Evolutionary conservation across 2,329 filamentous ascomycete species (phyloP).

Genomic region (Blastomyces percursus): DNA sequence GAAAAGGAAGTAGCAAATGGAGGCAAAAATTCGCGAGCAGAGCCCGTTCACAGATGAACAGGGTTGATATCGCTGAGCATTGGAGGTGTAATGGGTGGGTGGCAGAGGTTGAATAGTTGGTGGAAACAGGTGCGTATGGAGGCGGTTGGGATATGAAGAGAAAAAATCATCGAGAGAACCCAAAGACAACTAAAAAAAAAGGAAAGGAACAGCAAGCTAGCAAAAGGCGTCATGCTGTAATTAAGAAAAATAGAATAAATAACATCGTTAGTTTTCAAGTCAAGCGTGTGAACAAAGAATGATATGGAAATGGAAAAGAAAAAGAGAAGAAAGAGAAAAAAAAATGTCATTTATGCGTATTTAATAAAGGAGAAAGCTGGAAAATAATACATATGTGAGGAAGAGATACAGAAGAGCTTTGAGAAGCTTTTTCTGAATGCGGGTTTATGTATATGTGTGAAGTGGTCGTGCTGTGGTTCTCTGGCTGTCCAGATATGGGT

Average conservation of each 20-base stretch:
- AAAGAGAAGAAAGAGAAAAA: neutral
- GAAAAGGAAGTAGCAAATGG: too few relatives aligned
- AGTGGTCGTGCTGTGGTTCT: neutral
- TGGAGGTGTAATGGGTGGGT: neutral
- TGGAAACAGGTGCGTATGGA: neutral
- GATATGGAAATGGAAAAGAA: neutral
- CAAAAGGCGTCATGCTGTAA: neutral
- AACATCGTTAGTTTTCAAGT: neutral
- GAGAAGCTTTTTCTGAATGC: neutral
- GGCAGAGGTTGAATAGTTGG: neutral
- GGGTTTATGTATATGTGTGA: neutral
- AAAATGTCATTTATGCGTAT: neutral
- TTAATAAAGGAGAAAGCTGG: neutral
- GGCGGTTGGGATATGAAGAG: too few relatives aligned
- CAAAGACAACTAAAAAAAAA: neutral
- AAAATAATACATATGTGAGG: conserved; percentile 5
- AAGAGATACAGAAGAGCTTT: conserved; percentile 6
- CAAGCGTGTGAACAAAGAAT: neutral
- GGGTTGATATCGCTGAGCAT: too few relatives aligned
- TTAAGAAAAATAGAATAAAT: neutral
- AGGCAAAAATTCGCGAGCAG: too few relatives aligned
- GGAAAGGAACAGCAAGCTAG: neutral
- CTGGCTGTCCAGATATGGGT: neutral
- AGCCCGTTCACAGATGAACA: too few relatives aligned
- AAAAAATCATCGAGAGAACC: neutral